Evolutionary conservation across 2,329 filamentous ascomycete genomes (phyloP), one percentile per base, ranked within the genome.

Genomic region (Paecilomyces dactylethromorphus): DNA sequence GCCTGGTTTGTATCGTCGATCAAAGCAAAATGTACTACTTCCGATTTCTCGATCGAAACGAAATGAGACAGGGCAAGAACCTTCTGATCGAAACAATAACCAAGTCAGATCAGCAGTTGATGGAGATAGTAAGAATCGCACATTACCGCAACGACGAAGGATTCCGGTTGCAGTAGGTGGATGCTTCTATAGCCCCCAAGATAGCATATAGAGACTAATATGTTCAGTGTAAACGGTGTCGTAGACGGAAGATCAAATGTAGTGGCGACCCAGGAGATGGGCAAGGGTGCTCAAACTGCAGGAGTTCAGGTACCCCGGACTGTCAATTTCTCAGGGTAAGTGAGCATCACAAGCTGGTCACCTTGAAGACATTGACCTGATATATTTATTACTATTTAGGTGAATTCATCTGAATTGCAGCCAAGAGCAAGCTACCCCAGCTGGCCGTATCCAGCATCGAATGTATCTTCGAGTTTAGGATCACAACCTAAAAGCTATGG

Each of bases 191-290:
- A 15, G 11, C 15, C n/a, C n/a, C 13, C 3, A 10, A 18, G 18
- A 45, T n/a, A 45, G 11, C 13, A 32, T 65, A 29, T 53, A 57
- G 22, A 59, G 45, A 60, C 57, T 32, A 31, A 62, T 56, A n/a
- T 32, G 21, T 52, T 5, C 64, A 97, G 93, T 97, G 93, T 73
- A 85, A 86, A 35, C 86, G 93, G 65, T 97, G 93, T 75, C 86
- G 93, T 61, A 92, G 93, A 77, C 85, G 93, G 60, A 97, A 97
- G 80, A 97, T 97, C 67, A 88, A 91, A 66, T 97, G 93, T 78
- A 96, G 90, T 68, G 93, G 93, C 51, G 91, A 96, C 70, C 81
- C 83, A 33, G 89, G 89, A 32, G 85, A 88, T 68, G 89, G 88
- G n/a, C 77, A 80, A 45, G 86, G 87, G n/a, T 97, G 93, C 74